A percentile compares a stretch with the other conserved stretches of the same genome.
Evolutionary conservation across 495 filamentous ascomycete species (phyloP).

Genomic region (Hypoxylon lienhwacheense): DNA sequence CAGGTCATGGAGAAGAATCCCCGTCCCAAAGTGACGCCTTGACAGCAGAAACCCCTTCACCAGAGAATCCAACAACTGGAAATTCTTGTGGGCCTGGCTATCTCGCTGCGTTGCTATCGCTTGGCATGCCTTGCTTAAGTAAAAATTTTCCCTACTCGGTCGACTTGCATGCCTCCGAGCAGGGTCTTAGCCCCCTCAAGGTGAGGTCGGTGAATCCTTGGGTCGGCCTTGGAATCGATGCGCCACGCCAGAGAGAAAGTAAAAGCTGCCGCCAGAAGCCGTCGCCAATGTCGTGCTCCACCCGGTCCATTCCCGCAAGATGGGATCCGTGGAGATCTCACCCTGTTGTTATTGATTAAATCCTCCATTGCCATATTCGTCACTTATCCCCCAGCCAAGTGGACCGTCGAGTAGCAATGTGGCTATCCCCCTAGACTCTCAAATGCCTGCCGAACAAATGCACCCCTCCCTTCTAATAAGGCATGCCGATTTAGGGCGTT

Average conservation of each 20-base stretch:
- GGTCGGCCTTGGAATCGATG: slow-evolving; percentile 12
- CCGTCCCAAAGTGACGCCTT: slow-evolving; percentile 26
- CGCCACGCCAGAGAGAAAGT: slow-evolving; percentile 3
- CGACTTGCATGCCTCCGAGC: slow-evolving; percentile 33
- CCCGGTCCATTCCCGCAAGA: slow-evolving; percentile 18
- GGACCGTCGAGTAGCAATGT: slow-evolving; percentile 31
- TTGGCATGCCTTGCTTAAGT: slow-evolving; percentile 32
- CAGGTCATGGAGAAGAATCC: slow-evolving; percentile 28
- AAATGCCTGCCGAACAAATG: slow-evolving; percentile 15
- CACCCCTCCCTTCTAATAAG: slow-evolving; percentile 31
- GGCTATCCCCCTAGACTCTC: slow-evolving; percentile 27
- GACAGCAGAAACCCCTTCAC: slow-evolving; percentile 12
- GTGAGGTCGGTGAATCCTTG: slow-evolving; percentile 32
- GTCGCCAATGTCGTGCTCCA: slow-evolving; percentile 13
- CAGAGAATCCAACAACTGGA: slow-evolving; percentile 23
- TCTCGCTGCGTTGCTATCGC: slow-evolving; percentile 35
- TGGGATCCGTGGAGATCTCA: slow-evolving; percentile 14
- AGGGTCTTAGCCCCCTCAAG: slow-evolving; percentile 20
- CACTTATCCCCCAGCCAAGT: slow-evolving; percentile 19
- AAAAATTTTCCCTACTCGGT: slow-evolving; percentile 34
- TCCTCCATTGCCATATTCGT: slow-evolving; percentile 24
- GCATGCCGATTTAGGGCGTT: slow-evolving; percentile 26
- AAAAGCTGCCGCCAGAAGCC: slow-evolving; percentile 21
- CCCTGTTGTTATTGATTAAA: slow-evolving; percentile 28
- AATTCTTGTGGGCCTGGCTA: slow-evolving; percentile 25